Evolutionary conservation across 305 asterid genomes (phyloP).

Genomic region (Petunia hybrid): DNA sequence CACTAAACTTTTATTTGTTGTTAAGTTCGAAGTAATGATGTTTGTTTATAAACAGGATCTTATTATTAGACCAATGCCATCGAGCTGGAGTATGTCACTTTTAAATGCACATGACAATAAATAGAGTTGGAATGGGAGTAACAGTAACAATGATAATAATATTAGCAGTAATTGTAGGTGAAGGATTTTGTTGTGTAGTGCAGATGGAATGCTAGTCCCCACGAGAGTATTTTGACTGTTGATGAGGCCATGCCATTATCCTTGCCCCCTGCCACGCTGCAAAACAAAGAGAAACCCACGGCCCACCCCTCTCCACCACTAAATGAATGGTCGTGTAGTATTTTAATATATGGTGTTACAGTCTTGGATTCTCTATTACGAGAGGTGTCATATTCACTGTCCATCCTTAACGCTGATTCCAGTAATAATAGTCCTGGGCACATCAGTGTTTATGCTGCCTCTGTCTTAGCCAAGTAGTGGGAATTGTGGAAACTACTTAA

Average conservation of each 20-base stretch:
- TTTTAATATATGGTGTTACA: background rate
- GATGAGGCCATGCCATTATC: conserved; percentile 21
- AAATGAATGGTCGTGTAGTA: background rate
- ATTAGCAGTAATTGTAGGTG: background rate
- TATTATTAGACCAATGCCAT: too few species aligned
- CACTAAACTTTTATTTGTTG: too few species aligned
- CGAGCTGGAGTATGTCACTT: too few species aligned
- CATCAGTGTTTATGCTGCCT: conserved; percentile 12
- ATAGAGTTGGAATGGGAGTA: background rate
- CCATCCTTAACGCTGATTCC: background rate
- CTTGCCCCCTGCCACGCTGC: conserved; percentile 10
- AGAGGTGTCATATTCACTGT: too few species aligned
- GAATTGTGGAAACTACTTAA: background rate
- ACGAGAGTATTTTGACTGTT: background rate
- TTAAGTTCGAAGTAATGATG: too few species aligned
- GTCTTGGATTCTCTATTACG: conserved; percentile 11
- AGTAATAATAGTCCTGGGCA: background rate
- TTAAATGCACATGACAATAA: background rate
- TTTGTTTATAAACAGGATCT: too few species aligned
- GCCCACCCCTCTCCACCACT: background rate
- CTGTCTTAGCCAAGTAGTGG: conserved; percentile 13
- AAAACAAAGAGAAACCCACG: background rate
- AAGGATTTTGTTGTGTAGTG: background rate
- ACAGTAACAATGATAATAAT: background rate
- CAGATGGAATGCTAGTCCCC: background rate